A percentile compares a stretch with the other conserved stretches of the same genome.
Evolutionary conservation across 2,329 filamentous ascomycete genomes (phyloP).

Genomic region (Xylaria arbuscula): DNA sequence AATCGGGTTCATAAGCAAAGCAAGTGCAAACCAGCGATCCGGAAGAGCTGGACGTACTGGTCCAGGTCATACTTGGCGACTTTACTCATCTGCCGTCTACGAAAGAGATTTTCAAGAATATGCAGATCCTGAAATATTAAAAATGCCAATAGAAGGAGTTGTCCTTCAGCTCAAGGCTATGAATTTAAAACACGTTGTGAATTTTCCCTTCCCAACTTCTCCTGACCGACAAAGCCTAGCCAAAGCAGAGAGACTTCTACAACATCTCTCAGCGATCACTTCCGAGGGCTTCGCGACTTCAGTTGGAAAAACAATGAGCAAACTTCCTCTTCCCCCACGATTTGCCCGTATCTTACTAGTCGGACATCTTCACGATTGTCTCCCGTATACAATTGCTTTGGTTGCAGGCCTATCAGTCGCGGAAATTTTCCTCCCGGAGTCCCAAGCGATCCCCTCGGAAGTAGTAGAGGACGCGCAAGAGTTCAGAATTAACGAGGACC

Average conservation of each 20-base stretch:
- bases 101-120: slow-evolving; percentile 90
- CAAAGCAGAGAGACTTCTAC: slow-evolving; percentile 86
- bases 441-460: slow-evolving; percentile 72
- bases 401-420: slow-evolving; percentile 89
- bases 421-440: slow-evolving; percentile 87
- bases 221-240: slow-evolving; percentile 80
- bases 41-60: slow-evolving; percentile 96
- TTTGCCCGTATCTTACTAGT: slow-evolving; percentile 93
- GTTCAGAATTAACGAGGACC: slow-evolving; percentile 72
- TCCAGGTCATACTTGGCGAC: slow-evolving; percentile 92
- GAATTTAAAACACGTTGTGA: slow-evolving; percentile 88
- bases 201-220: slow-evolving; percentile 95
- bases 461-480: slow-evolving; percentile 55
- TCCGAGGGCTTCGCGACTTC: slow-evolving; percentile 79
- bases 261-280: slow-evolving; percentile 84
- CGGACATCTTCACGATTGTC: slow-evolving; percentile 82
- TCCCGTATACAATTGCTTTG: slow-evolving; percentile 86
- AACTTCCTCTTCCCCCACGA: slow-evolving; percentile 89
- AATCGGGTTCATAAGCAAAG: slow-evolving; percentile 97
- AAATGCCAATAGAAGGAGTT: slow-evolving; percentile 92
- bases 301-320: slow-evolving; percentile 82
- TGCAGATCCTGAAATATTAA: slow-evolving; percentile 85
- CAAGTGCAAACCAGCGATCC: slow-evolving; percentile 88
- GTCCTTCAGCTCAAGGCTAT: slow-evolving; percentile 95
- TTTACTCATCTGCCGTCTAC: slow-evolving; percentile 95